Evolutionary conservation across 345 rosid genomes (phyloP).

Genomic region (Aurinia saxatilis): DNA sequence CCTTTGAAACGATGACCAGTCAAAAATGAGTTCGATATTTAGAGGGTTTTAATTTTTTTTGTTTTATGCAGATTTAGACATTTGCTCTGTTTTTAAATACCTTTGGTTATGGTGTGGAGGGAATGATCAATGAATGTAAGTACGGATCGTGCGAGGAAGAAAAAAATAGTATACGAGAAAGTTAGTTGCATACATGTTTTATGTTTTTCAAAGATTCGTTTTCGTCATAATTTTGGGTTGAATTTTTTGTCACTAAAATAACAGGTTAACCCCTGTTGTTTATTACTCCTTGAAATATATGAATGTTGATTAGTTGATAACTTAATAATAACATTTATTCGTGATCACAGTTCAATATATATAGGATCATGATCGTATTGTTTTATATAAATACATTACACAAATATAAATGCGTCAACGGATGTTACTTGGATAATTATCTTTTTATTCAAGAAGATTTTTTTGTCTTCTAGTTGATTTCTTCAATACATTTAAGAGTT

Average conservation of each 20-base stretch:
- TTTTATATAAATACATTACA: not conserved
- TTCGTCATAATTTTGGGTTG: not conserved
- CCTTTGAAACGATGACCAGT: constrained; percentile 28
- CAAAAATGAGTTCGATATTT: constrained; percentile 8
- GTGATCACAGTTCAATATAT: not conserved
- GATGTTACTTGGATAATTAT: constrained; percentile 8
- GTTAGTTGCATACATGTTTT: constrained; percentile 23
- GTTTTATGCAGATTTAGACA: constrained; percentile 13
- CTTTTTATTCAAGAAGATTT: not conserved
- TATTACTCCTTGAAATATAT: too few relatives aligned
- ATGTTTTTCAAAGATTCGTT: not conserved
- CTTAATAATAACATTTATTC: not conserved
- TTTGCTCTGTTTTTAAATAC: not conserved
- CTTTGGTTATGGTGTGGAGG: constrained; percentile 3
- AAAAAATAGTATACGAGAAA: constrained; percentile 16
- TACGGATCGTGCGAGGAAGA: constrained; percentile 29
- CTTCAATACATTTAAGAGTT: not conserved
- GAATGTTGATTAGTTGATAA: not conserved
- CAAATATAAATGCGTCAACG: constrained; percentile 3
- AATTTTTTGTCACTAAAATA: not conserved
- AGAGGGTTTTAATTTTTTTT: not conserved
- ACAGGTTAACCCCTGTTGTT: not conserved
- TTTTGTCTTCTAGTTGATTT: not conserved
- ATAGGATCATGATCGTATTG: not conserved
- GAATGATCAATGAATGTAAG: not conserved